phyloP scores from a whole-genome alignment of 805 yeast species.

The Metschnikowia peoriensis region DNA sequence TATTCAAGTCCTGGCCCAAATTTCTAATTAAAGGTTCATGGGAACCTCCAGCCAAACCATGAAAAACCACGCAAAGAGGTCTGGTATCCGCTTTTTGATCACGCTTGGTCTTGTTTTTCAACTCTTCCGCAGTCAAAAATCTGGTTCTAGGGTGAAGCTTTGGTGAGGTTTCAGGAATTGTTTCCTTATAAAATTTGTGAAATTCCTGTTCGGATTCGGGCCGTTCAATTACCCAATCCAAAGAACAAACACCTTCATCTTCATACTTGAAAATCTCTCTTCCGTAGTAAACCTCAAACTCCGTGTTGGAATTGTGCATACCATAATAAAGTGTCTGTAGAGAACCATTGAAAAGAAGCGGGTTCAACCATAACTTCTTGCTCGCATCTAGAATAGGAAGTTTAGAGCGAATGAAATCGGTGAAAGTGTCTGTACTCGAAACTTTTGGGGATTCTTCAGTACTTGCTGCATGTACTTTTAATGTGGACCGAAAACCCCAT shows the following conservation, averaged over 20 bases:
- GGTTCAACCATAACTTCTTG: constrained; percentile 53
- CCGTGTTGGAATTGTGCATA: constrained; percentile 47
- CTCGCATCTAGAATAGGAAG: constrained; percentile 24
- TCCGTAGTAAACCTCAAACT: constrained; percentile 67
- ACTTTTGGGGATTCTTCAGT: constrained; percentile 18
- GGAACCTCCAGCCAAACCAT: constrained; percentile 86
- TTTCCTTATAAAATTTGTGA: constrained; percentile 23
- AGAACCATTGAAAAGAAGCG: constrained; percentile 66
- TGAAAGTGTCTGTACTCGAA: constrained; percentile 6
- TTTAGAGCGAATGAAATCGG: constrained; percentile 13
- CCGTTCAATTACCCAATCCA: constrained; percentile 63
- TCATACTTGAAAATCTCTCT: constrained; percentile 56
- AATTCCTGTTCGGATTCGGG: constrained; percentile 29
- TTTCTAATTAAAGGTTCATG: constrained; percentile 74
- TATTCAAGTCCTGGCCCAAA: constrained; percentile 41
- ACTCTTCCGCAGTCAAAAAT: constrained; percentile 48
- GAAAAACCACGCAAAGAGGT: constrained; percentile 66
- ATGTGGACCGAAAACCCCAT: constrained; percentile 41
- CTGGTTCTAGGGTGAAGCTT: constrained; percentile 53
- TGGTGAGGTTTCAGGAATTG: constrained; percentile 35
- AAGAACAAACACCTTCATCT: constrained; percentile 72
- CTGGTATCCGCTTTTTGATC: constrained; percentile 29
- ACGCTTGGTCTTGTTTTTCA: constrained; percentile 21
- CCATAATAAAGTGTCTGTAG: constrained; percentile 75
- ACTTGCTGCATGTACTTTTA: constrained; percentile 25